Evolutionary conservation across 352 stramenopile genomes (phyloP), one percentile per base, ranked within the genome.

Genomic region (Elongisporangium prolatum): DNA sequence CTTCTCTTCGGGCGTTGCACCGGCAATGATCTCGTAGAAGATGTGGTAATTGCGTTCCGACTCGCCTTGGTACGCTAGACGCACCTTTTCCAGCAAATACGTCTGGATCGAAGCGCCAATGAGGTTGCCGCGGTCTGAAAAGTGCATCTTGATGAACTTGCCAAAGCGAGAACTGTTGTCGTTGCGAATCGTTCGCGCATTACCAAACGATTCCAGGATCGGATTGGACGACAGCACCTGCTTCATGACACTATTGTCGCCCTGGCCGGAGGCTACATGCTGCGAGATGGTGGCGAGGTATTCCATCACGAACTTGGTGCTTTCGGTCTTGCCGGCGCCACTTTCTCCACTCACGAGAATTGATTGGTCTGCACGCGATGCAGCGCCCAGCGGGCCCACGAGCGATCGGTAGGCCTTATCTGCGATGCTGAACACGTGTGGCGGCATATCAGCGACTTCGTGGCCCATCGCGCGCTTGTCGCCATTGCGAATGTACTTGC

Each of bases 171-270:
- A 91, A 40, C 88, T 98, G 72, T 99, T 99, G 75, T 98, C 92
- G 74, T 99, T 99, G 11, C 97, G 84, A 49, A 98, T 89, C 16
- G 96, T 99, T 34, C 95, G 87, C 40, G 96, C 96, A 68, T 99
- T 99, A 61, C 97, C 97, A 73, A 99, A 99, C 2, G 94, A 93
- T 73, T 99, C 97, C n/a, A 99, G 79, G 55, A 99, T 96, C 48
- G 97, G 97, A 74, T 99, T 99, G 6, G 95, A 98, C 50, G 92
- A 97, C 37, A 99, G 77, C 49, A 99, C 93, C 55, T 98, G 83
- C 60, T 88, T 80, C 80, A 95, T 97, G 34, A 96, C 86, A 54
- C 74, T 78, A 20, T 73, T 80, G 64, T 95, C 85, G 57, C 80
- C 80, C 25, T 68, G 65, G 50, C 62, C 44, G 51, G 48, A 18